Evolutionary conservation across 495 filamentous ascomycete genomes (phyloP).

Genomic region (Lindgomyces ingoldianus): DNA sequence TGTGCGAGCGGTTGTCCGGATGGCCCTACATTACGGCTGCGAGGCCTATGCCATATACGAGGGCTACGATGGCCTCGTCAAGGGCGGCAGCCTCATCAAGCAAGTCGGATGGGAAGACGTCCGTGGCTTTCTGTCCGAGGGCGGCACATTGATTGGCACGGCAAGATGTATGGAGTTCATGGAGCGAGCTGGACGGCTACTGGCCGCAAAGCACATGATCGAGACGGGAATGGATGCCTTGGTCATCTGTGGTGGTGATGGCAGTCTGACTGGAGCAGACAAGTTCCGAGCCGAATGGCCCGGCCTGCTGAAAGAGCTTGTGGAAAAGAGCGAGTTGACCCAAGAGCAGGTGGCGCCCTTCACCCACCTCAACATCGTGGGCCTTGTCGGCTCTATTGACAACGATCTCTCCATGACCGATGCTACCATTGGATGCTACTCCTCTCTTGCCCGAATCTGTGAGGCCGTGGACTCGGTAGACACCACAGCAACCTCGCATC

Average conservation of each 20-base stretch:
- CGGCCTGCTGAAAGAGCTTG: constrained; percentile 77
- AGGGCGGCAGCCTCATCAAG: constrained; percentile 82
- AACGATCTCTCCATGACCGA: constrained; percentile 98
- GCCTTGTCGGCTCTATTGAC: constrained; percentile 95
- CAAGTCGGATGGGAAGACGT: constrained; percentile 93
- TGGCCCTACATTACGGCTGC: constrained; percentile 82
- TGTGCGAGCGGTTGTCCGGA: constrained; percentile 90
- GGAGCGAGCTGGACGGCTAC: constrained; percentile 77
- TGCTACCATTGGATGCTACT: constrained; percentile 96
- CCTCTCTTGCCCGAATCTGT: constrained; percentile 87
- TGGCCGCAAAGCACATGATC: constrained; percentile 90
- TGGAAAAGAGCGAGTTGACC: constrained; percentile 66
- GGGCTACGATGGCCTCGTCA: constrained; percentile 93
- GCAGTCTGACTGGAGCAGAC: constrained; percentile 94
- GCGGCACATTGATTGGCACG: constrained; percentile 95
- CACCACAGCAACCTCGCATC: constrained; percentile 94
- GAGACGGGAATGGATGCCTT: constrained; percentile 90
- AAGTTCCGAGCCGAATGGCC: constrained; percentile 92
- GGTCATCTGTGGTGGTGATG: constrained; percentile 96
- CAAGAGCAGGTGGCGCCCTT: constrained; percentile 69
- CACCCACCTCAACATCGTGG: constrained; percentile 88
- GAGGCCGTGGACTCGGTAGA: constrained; percentile 95
- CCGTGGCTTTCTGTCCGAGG: constrained; percentile 89
- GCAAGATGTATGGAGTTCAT: constrained; percentile 88
- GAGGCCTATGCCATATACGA: constrained; percentile 89